Evolutionary conservation across 805 yeast species (phyloP), one percentile per base, ranked within the genome.

Genomic region (Danielia reshetovae): DNA sequence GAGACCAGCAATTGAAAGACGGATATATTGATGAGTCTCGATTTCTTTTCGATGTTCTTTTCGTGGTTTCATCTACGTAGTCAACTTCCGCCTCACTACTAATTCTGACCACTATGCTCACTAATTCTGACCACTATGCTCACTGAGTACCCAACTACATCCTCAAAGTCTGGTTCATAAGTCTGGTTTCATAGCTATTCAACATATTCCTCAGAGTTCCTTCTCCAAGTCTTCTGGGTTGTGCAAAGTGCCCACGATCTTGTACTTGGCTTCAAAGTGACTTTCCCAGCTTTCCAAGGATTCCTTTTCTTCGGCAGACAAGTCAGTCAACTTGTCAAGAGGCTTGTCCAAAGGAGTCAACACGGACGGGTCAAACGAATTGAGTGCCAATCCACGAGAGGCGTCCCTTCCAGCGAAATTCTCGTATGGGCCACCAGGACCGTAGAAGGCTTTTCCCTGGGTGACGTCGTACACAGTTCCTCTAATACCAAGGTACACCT

Each of bases 401-500:
- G 97, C 97, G 62, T 90, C 97, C 47, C 85, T 82, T 2, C 97
- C 97, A 0, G 97, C 97, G 69, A 90, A 90, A 54, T 85, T 86
- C 27, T 85, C 79, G 61, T 90, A 90, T 0, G 96, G 95, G 0
- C 97, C 97, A 19, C 90, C 85, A 5, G 97, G 97, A 0, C 97
- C 97, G 59, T 90, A 90, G 55, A 90, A 89, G 30, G 75, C 74
- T 45, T 89, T 75, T 0, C 95, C 95, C 8, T 69, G 66, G 4
- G 85, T 67, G 14, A 87, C 95, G 52, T 90, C 96, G 51, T 74
- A 90, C 3, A 90, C 95, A 17, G 72, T 80, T 1, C 96, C 95
- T 47, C 72, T 77, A n/a, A 90, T 86, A 0, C 86, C 93, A 42
- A 90, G 75, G 52, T 81, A 83, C n/a, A 90, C 86, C 49, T 77